Percentiles rank a stretch among this genome's conserved stretches.
phyloP scores from a whole-genome alignment of 2,329 filamentous ascomycete genomes.

The Diaporthe australafricana region DNA sequence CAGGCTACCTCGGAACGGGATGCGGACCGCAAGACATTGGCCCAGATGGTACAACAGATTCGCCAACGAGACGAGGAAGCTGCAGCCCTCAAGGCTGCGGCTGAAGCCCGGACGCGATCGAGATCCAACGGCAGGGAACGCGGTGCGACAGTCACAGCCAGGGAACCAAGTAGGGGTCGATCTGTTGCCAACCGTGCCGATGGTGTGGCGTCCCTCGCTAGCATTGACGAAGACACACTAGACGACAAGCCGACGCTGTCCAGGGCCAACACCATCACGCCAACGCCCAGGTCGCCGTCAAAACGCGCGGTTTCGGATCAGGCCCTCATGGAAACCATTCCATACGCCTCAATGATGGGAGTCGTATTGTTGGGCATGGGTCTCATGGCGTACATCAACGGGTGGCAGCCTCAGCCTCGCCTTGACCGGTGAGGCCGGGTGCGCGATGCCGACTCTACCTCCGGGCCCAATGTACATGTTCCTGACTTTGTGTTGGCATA shows the following conservation, averaged over 20 bases:
- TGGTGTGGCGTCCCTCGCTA: conserved; percentile 40
- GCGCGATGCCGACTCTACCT: not conserved
- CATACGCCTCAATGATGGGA: conserved; percentile 85
- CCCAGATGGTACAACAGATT: conserved; percentile 89
- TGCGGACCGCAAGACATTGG: conserved; percentile 77
- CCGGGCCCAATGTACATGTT: conserved; percentile 16
- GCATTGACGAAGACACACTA: conserved; percentile 42
- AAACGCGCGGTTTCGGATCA: conserved; percentile 54
- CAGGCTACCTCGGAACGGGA: conserved; percentile 82
- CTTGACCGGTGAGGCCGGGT: conserved; percentile 46
- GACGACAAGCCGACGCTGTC: conserved; percentile 57
- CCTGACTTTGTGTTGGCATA: not conserved
- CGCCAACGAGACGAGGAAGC: conserved; percentile 73
- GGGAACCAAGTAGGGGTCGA: conserved; percentile 39
- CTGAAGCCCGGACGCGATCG: conserved; percentile 51
- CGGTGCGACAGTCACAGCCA: conserved; percentile 36
- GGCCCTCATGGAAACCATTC: conserved; percentile 68
- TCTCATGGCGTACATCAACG: conserved; percentile 88
- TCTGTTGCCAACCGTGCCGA: conserved; percentile 28
- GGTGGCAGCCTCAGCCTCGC: conserved; percentile 71
- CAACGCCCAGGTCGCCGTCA: conserved; percentile 52
- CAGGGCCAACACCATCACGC: conserved; percentile 62
- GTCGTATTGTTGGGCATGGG: conserved; percentile 86
- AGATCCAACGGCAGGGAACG: conserved; percentile 48
- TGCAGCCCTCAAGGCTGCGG: conserved; percentile 45